Evolutionary conservation across 1,284 basidiomycete species (phyloP).

Genomic region (Malassezia brasiliensis): DNA sequence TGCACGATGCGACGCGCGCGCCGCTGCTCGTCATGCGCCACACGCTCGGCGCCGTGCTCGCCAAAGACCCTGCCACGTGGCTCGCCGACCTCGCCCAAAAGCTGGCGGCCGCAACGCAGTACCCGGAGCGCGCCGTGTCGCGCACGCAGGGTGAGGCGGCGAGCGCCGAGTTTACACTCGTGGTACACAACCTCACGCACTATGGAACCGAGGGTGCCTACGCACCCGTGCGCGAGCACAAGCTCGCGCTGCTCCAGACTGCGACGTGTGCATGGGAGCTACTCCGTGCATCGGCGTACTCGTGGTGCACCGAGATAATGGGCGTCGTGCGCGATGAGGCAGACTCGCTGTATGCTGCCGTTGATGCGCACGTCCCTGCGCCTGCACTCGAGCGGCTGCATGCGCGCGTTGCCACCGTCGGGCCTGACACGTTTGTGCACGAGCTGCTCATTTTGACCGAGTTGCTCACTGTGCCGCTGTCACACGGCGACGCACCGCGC

Average conservation of each 20-base stretch:
- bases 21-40: constrained; percentile 29
- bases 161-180: constrained; percentile 8
- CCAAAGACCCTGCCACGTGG: constrained; percentile 8
- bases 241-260: background rate
- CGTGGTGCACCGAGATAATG: background rate
- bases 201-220: background rate
- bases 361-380: background rate
- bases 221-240: background rate
- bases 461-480: background rate
- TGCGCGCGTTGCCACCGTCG: background rate
- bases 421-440: constrained; percentile 3
- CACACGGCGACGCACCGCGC: background rate
- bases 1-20: background rate
- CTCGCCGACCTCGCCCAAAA: constrained; percentile 6
- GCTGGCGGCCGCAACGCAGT: constrained; percentile 8
- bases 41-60: constrained; percentile 15
- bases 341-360: background rate
- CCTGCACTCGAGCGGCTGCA: background rate
- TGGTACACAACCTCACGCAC: background rate
- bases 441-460: background rate
- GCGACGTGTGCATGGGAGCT: constrained; percentile 6
- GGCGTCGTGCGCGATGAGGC: background rate
- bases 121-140: constrained; percentile 13
- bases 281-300: background rate
- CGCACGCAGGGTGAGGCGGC: constrained; percentile 9